Evolutionary conservation across 257 asterid species (phyloP).

Genomic region (Buddleja alternifolia): DNA sequence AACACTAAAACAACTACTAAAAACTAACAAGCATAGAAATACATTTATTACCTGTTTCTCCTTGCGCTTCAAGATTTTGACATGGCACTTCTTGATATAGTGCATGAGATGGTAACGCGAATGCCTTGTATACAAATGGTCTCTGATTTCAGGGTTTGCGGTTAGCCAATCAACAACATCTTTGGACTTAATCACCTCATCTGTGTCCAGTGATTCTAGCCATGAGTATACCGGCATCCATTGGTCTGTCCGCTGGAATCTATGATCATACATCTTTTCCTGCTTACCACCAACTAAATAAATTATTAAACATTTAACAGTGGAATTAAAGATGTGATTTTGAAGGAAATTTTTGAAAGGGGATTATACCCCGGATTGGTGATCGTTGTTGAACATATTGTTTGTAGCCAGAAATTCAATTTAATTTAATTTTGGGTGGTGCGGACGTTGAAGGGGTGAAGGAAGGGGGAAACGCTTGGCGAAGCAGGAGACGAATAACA

Average conservation of each 20-base stretch:
- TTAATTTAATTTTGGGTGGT: neutral
- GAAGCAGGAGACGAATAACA: neutral
- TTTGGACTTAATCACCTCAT: slow-evolving; percentile 79
- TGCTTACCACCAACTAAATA: slow-evolving; percentile 17
- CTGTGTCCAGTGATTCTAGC: slow-evolving; percentile 80
- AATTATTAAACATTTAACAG: neutral
- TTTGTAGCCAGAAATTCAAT: slow-evolving; percentile 9
- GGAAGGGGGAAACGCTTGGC: neutral
- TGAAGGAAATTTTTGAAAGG: neutral
- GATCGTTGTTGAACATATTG: slow-evolving; percentile 26
- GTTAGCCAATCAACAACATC: slow-evolving; percentile 85
- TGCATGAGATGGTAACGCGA: slow-evolving; percentile 96
- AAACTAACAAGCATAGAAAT: neutral
- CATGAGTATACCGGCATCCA: slow-evolving; percentile 94
- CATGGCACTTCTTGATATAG: slow-evolving; percentile 89
- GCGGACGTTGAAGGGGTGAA: neutral
- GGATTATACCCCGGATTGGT: slow-evolving; percentile 27
- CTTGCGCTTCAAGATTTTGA: slow-evolving; percentile 83
- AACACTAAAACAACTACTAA: neutral
- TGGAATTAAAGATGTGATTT: neutral
- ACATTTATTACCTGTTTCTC: slow-evolving; percentile 60
- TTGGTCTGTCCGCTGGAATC: slow-evolving; percentile 96
- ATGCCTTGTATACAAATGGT: slow-evolving; percentile 75
- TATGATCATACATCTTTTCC: slow-evolving; percentile 61
- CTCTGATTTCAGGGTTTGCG: slow-evolving; percentile 71